phyloP scores from a whole-genome alignment of 2,329 filamentous ascomycete genomes.

The Aspergillus amoenus region DNA sequence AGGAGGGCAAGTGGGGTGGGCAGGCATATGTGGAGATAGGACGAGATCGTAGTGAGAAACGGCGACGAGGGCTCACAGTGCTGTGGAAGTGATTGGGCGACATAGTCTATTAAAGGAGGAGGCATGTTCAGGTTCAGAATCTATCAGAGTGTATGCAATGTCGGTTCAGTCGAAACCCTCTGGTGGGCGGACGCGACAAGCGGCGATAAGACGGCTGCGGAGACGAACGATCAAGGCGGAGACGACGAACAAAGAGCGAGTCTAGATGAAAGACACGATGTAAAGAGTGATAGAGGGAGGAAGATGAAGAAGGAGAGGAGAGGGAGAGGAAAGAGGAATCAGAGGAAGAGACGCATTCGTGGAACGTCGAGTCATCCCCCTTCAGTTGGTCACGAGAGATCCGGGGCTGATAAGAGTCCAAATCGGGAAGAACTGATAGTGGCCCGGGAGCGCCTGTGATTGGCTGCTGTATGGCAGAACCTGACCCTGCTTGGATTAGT shows the following conservation, averaged over 20 bases:
- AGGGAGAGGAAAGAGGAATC: neutral
- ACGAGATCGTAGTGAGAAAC: constrained; percentile 58
- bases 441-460: neutral
- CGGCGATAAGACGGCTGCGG: neutral
- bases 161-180: neutral
- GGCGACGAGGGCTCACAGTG: constrained; percentile 61
- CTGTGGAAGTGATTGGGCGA: constrained; percentile 46
- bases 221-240: constrained; percentile 1
- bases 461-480: neutral
- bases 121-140: constrained; percentile 23
- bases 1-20: constrained; percentile 63
- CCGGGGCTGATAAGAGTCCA: neutral
- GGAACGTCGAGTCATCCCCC: constrained; percentile 15
- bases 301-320: neutral
- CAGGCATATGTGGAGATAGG: constrained; percentile 61
- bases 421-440: neutral
- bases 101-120: constrained; percentile 28
- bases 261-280: neutral
- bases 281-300: neutral
- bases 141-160: neutral
- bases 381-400: constrained; percentile 12
- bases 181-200: neutral
- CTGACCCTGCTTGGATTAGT: no score
- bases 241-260: neutral
- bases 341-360: neutral